Evolutionary conservation across 2,329 filamentous ascomycete species (phyloP).

Genomic region (Botryotinia calthae): DNA sequence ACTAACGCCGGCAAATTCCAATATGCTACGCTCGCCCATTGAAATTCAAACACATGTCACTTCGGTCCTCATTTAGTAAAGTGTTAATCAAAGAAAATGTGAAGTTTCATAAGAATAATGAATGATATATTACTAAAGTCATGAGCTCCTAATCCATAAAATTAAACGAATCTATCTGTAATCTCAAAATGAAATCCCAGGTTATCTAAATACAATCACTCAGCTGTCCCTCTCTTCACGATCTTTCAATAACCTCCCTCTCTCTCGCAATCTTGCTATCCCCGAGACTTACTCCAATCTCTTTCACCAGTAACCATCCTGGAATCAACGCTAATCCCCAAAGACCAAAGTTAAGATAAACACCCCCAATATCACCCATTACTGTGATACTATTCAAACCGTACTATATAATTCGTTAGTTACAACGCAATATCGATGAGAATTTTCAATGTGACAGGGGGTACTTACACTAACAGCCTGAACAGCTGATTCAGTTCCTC

Average conservation of each 20-base stretch:
- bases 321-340: conserved; percentile 64
- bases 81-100: background rate
- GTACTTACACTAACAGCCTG: conserved; percentile 61
- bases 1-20: background rate
- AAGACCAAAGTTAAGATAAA: conserved; percentile 69
- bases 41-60: background rate
- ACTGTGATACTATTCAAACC: conserved; percentile 60
- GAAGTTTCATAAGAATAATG: background rate
- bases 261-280: conserved; percentile 34
- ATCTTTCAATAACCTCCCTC: background rate
- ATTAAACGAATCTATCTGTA: background rate
- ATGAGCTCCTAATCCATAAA: background rate
- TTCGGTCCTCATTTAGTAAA: background rate
- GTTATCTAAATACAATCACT: background rate
- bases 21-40: background rate
- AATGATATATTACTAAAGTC: background rate
- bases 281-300: conserved; percentile 33
- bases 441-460: background rate
- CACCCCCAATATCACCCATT: conserved; percentile 62
- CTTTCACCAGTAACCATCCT: conserved; percentile 61
- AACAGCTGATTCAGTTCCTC: conserved; percentile 69
- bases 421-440: background rate
- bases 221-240: background rate
- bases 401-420: conserved; percentile 45
- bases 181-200: background rate